phyloP scores from a whole-genome alignment of 2,329 filamentous ascomycete species.

The Bipolaris sorokiniana region DNA sequence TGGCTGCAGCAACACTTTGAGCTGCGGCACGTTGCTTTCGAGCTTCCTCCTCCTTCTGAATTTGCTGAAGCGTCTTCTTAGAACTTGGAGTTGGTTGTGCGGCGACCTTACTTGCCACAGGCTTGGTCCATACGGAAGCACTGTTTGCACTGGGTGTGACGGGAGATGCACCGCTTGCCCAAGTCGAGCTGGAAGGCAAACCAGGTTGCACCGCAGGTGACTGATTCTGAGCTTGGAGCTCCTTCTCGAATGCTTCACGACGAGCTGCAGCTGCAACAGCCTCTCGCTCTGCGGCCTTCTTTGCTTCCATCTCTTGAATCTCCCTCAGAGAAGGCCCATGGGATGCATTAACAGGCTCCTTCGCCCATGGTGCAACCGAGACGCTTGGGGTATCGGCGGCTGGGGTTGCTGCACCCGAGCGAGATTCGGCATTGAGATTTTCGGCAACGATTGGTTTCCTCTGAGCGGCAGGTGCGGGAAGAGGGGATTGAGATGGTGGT shows the following conservation, averaged over 20 bases:
- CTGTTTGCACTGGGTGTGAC: conserved; percentile 60
- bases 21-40: conserved; percentile 77
- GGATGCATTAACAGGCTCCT: conserved; percentile 73
- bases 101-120: conserved; percentile 56
- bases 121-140: conserved; percentile 69
- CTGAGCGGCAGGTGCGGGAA: conserved; percentile 88
- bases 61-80: conserved; percentile 94
- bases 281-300: conserved; percentile 88
- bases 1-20: conserved; percentile 56
- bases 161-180: conserved; percentile 76
- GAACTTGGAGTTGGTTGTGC: conserved; percentile 51
- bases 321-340: conserved; percentile 93
- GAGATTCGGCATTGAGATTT: conserved; percentile 65
- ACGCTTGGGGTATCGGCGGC: conserved; percentile 67
- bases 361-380: conserved; percentile 92
- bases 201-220: conserved; percentile 70
- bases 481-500: conserved; percentile 75
- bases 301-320: conserved; percentile 94
- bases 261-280: conserved; percentile 79
- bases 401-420: conserved; percentile 81
- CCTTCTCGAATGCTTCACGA: conserved; percentile 79
- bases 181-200: conserved; percentile 85
- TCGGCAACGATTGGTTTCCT: conserved; percentile 86
- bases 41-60: conserved; percentile 93
- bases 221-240: conserved; percentile 69